These are phyloP conservation scores for Microcyclospora pomicola DNA, from an alignment of 2,329 filamentous ascomycete genomes.

Conservation along the genomic window DNA sequence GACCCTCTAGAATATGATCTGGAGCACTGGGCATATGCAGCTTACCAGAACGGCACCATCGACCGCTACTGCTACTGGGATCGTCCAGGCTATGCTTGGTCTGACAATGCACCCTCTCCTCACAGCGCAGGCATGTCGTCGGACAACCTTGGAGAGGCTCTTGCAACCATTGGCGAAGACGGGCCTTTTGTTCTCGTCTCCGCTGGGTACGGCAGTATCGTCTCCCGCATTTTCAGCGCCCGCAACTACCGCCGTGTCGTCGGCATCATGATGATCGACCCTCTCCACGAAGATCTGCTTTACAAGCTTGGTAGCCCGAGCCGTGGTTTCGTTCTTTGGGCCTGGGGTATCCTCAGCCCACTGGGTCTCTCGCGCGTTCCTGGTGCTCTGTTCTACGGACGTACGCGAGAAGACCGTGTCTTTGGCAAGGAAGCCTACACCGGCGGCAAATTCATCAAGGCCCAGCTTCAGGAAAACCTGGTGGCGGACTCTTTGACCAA, in stretches of 20 bases:
- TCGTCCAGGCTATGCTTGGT: conserved; percentile 76
- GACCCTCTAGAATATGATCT: conserved; percentile 64
- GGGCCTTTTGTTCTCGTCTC: conserved; percentile 84
- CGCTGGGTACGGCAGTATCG: conserved; percentile 74
- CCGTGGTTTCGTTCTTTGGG: conserved; percentile 75
- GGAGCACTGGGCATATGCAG: conserved; percentile 63
- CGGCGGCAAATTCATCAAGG: conserved; percentile 71
- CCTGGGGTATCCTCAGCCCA: conserved; percentile 71
- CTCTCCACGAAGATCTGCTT: conserved; percentile 77
- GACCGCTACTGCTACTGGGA: conserved; percentile 89
- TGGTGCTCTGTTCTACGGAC: conserved; percentile 69
- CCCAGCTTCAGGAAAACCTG: conserved; percentile 82
- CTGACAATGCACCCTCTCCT: conserved; percentile 84
- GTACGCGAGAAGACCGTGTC: conserved; percentile 68
- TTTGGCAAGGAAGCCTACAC: conserved; percentile 71
- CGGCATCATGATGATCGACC: conserved; percentile 75
- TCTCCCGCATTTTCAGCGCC: conserved; percentile 80
- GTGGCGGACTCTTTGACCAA: conserved; percentile 74
- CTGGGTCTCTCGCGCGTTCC: conserved; percentile 69
- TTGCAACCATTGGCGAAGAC: conserved; percentile 64
- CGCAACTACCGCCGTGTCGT: conserved; percentile 61
- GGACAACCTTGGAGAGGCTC: conserved; percentile 74
- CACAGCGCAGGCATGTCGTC: conserved; percentile 88
- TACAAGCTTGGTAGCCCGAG: conserved; percentile 49
- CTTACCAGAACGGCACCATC: conserved; percentile 68